Percentiles rank a stretch among this genome's conserved stretches.
Conservation (phyloP, 306 rosid species). For the Trifolium dubium region DNA sequence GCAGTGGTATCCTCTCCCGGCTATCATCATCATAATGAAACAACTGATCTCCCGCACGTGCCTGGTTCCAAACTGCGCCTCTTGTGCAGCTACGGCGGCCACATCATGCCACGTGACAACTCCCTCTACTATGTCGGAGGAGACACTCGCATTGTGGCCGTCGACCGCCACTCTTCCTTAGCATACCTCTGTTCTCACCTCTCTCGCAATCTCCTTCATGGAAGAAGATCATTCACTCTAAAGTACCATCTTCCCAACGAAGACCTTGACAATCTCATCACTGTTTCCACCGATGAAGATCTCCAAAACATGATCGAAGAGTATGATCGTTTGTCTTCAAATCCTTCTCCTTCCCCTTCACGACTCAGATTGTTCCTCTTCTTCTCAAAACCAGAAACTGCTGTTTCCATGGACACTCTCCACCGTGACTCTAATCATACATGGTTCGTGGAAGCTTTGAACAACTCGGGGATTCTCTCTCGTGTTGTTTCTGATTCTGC, state of each 20-base stretch:
- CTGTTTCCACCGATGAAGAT: constrained; percentile 72
- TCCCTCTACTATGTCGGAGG: constrained; percentile 82
- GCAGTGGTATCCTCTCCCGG: background rate
- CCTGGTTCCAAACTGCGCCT: constrained; percentile 75
- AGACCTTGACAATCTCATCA: constrained; percentile 69
- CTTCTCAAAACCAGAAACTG: constrained; percentile 58
- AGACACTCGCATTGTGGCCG: constrained; percentile 79
- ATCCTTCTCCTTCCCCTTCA: constrained; percentile 34
- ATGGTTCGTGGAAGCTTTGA: constrained; percentile 84
- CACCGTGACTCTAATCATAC: constrained; percentile 53
- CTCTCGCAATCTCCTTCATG: constrained; percentile 61
- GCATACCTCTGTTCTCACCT: constrained; percentile 60
- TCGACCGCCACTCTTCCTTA: constrained; percentile 63
- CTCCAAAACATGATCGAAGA: constrained; percentile 81
- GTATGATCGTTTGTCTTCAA: constrained; percentile 57
- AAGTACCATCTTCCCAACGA: constrained; percentile 81
- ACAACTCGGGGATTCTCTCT: constrained; percentile 44
- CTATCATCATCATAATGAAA: background rate
- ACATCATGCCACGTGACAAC: constrained; percentile 73
- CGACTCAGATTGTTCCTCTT: constrained; percentile 70
- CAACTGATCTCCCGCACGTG: constrained; percentile 43
- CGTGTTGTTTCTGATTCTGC: constrained; percentile 72
- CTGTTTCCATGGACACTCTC: constrained; percentile 65
- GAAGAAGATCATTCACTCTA: constrained; percentile 69
- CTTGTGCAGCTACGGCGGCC: constrained; percentile 92